Evolutionary conservation across 2,329 filamentous ascomycete species (phyloP).

Genomic region (Neonectria sp.): DNA sequence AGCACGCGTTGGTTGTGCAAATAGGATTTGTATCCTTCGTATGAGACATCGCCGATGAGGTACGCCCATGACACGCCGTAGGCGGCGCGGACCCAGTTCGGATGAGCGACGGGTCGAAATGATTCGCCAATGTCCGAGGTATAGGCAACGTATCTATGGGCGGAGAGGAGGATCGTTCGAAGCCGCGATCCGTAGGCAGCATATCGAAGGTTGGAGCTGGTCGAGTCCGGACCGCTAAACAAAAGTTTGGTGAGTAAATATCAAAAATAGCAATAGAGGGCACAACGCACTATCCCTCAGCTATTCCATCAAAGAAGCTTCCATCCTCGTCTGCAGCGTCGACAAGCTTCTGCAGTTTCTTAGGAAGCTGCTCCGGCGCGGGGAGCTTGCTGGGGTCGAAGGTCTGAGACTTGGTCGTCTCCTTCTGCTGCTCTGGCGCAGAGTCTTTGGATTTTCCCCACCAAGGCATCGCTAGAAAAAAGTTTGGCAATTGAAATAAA

Average conservation of each 20-base stretch:
- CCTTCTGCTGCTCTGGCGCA: conserved; percentile 50
- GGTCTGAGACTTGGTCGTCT: conserved; percentile 43
- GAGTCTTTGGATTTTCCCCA: conserved; percentile 58
- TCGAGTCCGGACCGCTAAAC: conserved; percentile 75
- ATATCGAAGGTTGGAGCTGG: conserved; percentile 89
- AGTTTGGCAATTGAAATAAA: not conserved
- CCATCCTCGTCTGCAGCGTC: conserved; percentile 75
- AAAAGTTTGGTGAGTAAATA: conserved; percentile 27
- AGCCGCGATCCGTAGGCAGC: conserved; percentile 91
- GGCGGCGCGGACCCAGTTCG: conserved; percentile 82
- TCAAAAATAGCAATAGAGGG: conserved; percentile 27
- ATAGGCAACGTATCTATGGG: conserved; percentile 97
- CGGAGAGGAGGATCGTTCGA: conserved; percentile 88
- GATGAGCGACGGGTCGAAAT: conserved; percentile 93
- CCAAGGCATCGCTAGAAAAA: conserved; percentile 55
- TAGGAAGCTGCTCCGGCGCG: conserved; percentile 66
- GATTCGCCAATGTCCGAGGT: conserved; percentile 97
- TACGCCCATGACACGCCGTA: conserved; percentile 97
- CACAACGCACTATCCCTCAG: conserved; percentile 81
- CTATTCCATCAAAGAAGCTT: conserved; percentile 82
- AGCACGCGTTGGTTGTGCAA: conserved; percentile 84
- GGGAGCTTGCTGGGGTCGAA: conserved; percentile 66
- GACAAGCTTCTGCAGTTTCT: conserved; percentile 70
- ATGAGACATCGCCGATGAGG: conserved; percentile 87
- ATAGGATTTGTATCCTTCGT: conserved; percentile 97